A percentile compares a stretch with the other conserved stretches of the same genome.
These are phyloP conservation scores for Asterella californica DNA, from an alignment of 225 moss, liverwort and hornwort genomes.

Conservation along the genomic window DNA sequence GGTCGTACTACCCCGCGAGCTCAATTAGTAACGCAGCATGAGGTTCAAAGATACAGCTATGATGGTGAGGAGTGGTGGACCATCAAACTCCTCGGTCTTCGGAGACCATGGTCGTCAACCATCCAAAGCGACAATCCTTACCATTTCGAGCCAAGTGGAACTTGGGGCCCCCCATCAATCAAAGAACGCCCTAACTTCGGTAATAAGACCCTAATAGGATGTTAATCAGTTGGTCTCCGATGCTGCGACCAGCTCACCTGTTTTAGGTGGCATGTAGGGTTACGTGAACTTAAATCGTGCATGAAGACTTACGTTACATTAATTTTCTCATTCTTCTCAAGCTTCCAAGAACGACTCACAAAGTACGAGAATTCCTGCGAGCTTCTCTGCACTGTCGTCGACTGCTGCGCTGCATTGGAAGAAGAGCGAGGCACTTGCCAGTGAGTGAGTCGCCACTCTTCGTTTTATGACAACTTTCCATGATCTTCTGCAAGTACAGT, in stretches of 20 bases:
- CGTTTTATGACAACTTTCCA: no score
- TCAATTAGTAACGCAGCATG: neutral
- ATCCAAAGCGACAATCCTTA: neutral
- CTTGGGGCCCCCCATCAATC: no score
- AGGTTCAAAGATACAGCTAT: neutral
- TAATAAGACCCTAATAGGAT: no score
- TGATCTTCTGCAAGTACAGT: no score
- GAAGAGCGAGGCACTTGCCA: neutral
- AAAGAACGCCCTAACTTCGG: no score
- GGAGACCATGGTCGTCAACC: neutral
- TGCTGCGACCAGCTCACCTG: neutral
- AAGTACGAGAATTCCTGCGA: neutral
- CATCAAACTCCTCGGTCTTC: neutral
- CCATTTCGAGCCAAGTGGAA: neutral
- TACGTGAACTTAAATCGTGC: neutral
- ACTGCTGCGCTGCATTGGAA: neutral
- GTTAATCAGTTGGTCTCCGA: conserved; percentile 2
- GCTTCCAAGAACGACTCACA: neutral
- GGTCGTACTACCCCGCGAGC: neutral
- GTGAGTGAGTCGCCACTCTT: neutral
- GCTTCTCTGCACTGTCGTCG: neutral
- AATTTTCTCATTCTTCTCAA: neutral
- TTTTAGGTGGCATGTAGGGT: neutral
- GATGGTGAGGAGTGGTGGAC: neutral
- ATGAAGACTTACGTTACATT: neutral